Base-by-base conservation (phyloP, 306 rosid genomes). In the Astragalus glycyphyllos region DNA sequence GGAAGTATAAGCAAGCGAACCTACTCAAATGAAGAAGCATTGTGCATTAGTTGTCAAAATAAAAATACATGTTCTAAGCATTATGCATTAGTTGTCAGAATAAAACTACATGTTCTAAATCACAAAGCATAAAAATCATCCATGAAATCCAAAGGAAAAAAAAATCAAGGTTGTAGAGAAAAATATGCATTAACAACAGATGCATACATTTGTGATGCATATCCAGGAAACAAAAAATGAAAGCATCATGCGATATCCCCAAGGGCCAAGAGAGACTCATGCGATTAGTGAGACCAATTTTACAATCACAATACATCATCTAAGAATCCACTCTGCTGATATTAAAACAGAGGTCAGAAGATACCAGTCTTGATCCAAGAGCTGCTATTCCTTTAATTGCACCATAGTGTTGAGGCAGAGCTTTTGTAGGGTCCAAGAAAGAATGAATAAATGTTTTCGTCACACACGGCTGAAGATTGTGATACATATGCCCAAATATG, bases 331-430 rank as follows among this genome's bases (percentile, higher is more conserved):
- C 45, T 20, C 15, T 41, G 8, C 49, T 44, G 15, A n/a, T 40
- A 49, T 12, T 64, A 65, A 11, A 65, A 78, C 45, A 5, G 11
- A 77, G 63, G 57, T 56, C 63, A 74, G 74, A 77, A 77, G 31
- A 78, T 88, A 93, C 98, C 94, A 87, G 72, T 60, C 76, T 72
- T 38, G 94, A 84, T 80, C 98, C 97, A 76, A 93, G 90, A 69
- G 89, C 94, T 83, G 90, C 78, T 78, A 90, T 83, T 65, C 96
- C 96, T 83, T 90, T 90, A 81, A 90, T 87, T 76, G 97, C 96
- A 61, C 98, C 98, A 83, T 90, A 93, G 77, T 93, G 97, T 77
- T 90, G 97, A 77, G 98, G 77, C 56, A 88, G 79, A 59, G 89
- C 49, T 84, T 89, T 93, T 69, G 85, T 74, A 65, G 98, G 94